A percentile compares a stretch with the other conserved stretches of the same genome.
Evolutionary conservation across 1,284 basidiomycete species (phyloP).

Genomic region (Malassezia yamatoensis): DNA sequence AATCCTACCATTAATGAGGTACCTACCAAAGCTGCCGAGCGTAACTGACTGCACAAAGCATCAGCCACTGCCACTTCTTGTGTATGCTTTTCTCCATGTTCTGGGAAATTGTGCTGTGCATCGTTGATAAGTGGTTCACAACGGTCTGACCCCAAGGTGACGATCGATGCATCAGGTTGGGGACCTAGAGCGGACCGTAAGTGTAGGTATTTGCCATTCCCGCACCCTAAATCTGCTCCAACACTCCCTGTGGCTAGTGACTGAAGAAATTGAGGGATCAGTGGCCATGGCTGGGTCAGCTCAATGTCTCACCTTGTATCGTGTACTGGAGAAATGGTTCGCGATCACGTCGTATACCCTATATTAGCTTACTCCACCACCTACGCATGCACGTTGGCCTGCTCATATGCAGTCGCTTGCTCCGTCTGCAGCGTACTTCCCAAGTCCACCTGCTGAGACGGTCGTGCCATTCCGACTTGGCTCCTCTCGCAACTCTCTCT

Average conservation of each 20-base stretch:
- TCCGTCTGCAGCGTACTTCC: not conserved
- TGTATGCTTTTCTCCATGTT: conserved; percentile 2
- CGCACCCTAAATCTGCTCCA: conserved; percentile 87
- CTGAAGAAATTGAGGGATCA: conserved; percentile 70
- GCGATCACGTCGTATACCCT: conserved; percentile 81
- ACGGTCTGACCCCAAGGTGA: conserved; percentile 54
- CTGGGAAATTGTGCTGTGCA: conserved; percentile 27
- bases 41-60: conserved; percentile 29
- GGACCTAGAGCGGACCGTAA: conserved; percentile 27
- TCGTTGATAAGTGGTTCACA: conserved; percentile 56
- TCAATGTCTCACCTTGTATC: conserved; percentile 65
- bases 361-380: conserved; percentile 13
- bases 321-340: conserved; percentile 77
- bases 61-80: conserved; percentile 44
- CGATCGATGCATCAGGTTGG: conserved; percentile 4
- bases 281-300: conserved; percentile 68
- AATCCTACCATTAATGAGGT: conserved; percentile 21
- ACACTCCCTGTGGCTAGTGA: conserved; percentile 66
- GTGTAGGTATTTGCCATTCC: conserved; percentile 87
- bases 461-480: conserved; percentile 11
- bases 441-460: conserved; percentile 10
- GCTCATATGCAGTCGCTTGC: conserved; percentile 35
- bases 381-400: conserved; percentile 44
- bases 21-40: conserved; percentile 20
- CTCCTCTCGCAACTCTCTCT: too few relatives aligned